These are phyloP conservation scores for Fagus sylvatica DNA, from an alignment of 306 rosid genomes.

Conservation along the genomic window DNA sequence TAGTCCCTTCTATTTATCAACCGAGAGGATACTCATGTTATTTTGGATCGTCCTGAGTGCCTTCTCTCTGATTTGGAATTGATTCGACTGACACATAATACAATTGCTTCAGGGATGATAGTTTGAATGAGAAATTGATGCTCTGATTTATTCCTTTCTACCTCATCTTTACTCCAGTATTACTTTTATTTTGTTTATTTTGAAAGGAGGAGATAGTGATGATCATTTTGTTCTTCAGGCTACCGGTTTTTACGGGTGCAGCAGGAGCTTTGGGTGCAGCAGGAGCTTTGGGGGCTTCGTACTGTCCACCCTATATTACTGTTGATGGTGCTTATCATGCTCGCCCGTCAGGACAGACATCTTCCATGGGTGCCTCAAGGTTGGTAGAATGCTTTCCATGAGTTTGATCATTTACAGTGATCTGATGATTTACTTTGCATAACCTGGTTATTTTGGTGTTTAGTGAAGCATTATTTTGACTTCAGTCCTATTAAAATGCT, in stretches of 20 bases:
- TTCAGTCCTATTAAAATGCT: not conserved
- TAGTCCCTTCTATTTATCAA: not conserved
- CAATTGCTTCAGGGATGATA: not conserved
- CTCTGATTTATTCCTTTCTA: not conserved
- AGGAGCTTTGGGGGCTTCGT: constrained; percentile 81
- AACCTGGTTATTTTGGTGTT: not conserved
- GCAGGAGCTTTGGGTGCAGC: constrained; percentile 93
- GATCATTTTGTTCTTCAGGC: constrained; percentile 47
- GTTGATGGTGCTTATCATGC: constrained; percentile 79
- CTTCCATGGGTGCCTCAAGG: constrained; percentile 62
- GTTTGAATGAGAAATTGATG: not conserved
- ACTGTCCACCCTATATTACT: constrained; percentile 79
- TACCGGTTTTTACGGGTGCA: constrained; percentile 94
- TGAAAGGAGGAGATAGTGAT: not conserved
- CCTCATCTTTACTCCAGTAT: not conserved
- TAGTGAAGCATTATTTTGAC: not conserved
- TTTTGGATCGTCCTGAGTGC: not conserved
- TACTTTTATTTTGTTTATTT: not conserved
- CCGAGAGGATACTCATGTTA: not conserved
- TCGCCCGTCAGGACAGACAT: constrained; percentile 75
- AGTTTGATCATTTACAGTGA: not conserved
- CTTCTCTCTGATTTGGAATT: not conserved
- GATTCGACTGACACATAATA: not conserved
- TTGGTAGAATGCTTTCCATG: constrained; percentile 18
- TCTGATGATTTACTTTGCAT: not conserved